Evolutionary conservation across 2,329 filamentous ascomycete genomes (phyloP).

Genomic region (Alternaria conjuncta): DNA sequence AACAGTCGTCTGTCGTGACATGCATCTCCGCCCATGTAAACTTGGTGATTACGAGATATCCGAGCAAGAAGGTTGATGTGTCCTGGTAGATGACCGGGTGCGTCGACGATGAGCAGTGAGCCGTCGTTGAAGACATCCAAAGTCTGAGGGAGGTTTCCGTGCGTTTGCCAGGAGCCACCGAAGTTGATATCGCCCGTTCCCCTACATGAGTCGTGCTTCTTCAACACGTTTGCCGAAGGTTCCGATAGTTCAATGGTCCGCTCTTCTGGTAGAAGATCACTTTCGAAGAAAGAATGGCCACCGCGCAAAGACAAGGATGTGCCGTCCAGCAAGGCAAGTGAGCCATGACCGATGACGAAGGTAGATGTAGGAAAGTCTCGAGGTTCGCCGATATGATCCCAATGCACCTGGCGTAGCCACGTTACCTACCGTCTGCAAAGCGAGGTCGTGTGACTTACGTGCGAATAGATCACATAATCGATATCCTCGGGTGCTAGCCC

Average conservation of each 20-base stretch:
- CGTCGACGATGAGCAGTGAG: conserved; percentile 56
- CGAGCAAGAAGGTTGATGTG: conserved; percentile 60
- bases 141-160: conserved; percentile 53
- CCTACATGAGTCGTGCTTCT: background rate
- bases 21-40: conserved; percentile 61
- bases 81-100: conserved; percentile 61
- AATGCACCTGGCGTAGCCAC: conserved; percentile 44
- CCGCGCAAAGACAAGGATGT: conserved; percentile 30
- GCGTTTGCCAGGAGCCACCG: conserved; percentile 50
- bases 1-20: conserved; percentile 62
- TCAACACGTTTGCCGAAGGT: conserved; percentile 28
- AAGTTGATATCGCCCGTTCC: conserved; percentile 16
- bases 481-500: conserved; percentile 48
- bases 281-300: conserved; percentile 52
- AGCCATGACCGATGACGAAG: conserved; percentile 50
- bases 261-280: conserved; percentile 51
- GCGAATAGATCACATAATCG: conserved; percentile 51
- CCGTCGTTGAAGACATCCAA: conserved; percentile 60
- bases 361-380: conserved; percentile 45
- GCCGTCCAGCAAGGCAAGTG: conserved; percentile 30
- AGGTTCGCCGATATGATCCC: conserved; percentile 53
- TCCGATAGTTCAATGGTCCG: conserved; percentile 53
- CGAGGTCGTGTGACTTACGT: conserved; percentile 38
- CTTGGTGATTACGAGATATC: conserved; percentile 45
- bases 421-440: background rate